Percentiles rank a stretch among this genome's conserved stretches.
phyloP scores from a whole-genome alignment of 345 rosid genomes.

The Salix suchowensis region DNA sequence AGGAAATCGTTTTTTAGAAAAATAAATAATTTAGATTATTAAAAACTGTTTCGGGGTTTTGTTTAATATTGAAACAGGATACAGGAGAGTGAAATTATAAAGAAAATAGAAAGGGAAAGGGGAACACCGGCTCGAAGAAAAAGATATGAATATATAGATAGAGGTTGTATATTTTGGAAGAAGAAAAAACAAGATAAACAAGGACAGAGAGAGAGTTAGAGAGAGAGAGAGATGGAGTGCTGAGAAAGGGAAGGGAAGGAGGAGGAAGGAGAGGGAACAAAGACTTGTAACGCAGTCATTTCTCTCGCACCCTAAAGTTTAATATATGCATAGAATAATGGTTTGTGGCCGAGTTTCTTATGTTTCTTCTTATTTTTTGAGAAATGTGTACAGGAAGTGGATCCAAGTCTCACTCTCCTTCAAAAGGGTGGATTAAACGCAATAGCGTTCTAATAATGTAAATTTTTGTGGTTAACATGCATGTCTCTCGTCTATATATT shows the following conservation, averaged over 20 bases:
- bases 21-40: conserved; percentile 19
- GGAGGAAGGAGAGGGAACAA: conserved; percentile 1
- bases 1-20: conserved; percentile 15
- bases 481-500: background rate
- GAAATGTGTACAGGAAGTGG: background rate
- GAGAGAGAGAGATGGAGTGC: conserved; percentile 1
- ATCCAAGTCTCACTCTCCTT: background rate
- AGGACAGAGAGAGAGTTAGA: background rate
- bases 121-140: conserved; percentile 15
- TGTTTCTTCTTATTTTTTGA: background rate
- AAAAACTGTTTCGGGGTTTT: conserved; percentile 29
- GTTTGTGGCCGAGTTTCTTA: background rate
- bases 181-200: background rate
- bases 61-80: conserved; percentile 5
- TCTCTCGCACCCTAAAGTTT: conserved; percentile 3
- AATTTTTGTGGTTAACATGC: background rate
- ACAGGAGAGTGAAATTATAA: conserved; percentile 16
- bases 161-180: conserved; percentile 5
- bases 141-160: conserved; percentile 9
- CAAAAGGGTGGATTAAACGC: background rate
- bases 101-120: conserved; percentile 16
- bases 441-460: background rate
- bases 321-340: conserved; percentile 5
- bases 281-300: conserved; percentile 21
- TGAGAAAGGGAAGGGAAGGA: background rate